phyloP scores from a whole-genome alignment of 1,139 yeast species.

The Nakaseomyces sp. region DNA sequence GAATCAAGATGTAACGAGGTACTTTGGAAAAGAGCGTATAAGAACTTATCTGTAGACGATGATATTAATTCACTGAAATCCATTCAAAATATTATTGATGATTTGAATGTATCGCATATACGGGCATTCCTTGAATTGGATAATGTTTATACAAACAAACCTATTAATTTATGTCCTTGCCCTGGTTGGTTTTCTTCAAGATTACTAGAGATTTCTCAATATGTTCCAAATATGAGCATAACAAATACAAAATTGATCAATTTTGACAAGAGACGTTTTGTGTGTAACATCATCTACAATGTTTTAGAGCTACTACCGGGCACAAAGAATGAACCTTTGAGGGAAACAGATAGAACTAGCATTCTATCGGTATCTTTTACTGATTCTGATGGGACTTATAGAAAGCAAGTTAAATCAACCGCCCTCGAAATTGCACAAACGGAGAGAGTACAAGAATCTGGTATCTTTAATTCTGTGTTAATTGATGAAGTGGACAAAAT shows the following conservation, averaged over 20 bases:
- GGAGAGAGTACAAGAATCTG: slow-evolving; percentile 35
- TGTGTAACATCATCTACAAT: slow-evolving; percentile 47
- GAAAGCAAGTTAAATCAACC: slow-evolving; percentile 32
- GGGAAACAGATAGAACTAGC: slow-evolving; percentile 11
- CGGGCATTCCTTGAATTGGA: slow-evolving; percentile 27
- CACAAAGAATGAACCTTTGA: slow-evolving; percentile 11
- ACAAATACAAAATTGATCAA: slow-evolving; percentile 51
- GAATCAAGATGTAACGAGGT: slow-evolving; percentile 57
- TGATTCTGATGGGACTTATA: slow-evolving; percentile 17
- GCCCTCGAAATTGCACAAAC: slow-evolving; percentile 33
- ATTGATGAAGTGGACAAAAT: slow-evolving; percentile 43
- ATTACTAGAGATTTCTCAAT: slow-evolving; percentile 54
- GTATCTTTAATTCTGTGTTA: slow-evolving; percentile 40
- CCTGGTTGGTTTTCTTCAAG: slow-evolving; percentile 70
- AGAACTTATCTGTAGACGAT: slow-evolving; percentile 10
- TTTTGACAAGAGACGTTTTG: slow-evolving; percentile 60
- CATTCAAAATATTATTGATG: slow-evolving; percentile 16
- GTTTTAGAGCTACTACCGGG: slow-evolving; percentile 37
- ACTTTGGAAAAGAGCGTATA: slow-evolving; percentile 24
- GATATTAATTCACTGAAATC: slow-evolving; percentile 10
- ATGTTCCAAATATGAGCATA: slow-evolving; percentile 57
- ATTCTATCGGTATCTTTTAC: slow-evolving; percentile 12
- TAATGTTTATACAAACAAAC: slow-evolving; percentile 40
- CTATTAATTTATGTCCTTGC: slow-evolving; percentile 62
- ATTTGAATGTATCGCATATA: slow-evolving; percentile 20